phyloP scores from a whole-genome alignment of 352 stramenopile species.

The Pythium pectinolyticum region DNA sequence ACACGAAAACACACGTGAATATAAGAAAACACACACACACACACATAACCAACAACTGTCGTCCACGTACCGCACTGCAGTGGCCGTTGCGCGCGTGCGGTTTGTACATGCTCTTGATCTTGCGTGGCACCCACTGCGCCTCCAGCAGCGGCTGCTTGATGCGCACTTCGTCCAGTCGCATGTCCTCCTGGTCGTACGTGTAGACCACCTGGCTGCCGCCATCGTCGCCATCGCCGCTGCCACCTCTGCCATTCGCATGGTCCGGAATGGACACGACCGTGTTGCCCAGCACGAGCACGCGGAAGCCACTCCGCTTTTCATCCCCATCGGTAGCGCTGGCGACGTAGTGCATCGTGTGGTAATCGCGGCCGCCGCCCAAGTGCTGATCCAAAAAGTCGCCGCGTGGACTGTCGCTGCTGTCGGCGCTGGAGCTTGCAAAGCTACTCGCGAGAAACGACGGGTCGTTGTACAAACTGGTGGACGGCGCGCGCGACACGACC shows the following conservation, averaged over 20 bases:
- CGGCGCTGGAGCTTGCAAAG: conserved; percentile 21
- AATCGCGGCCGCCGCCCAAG: conserved; percentile 38
- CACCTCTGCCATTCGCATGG: too few relatives aligned
- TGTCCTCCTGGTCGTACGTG: conserved; percentile 46
- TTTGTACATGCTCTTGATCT: conserved; percentile 60
- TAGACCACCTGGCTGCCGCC: conserved; percentile 16
- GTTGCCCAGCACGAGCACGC: conserved; percentile 70
- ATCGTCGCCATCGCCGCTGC: conserved; percentile 10
- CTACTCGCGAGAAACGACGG: conserved; percentile 17
- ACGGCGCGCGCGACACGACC: conserved; percentile 30
- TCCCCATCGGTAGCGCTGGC: conserved; percentile 22
- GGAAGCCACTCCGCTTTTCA: conserved; percentile 43
- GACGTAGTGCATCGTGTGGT: conserved; percentile 81
- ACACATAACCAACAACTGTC: background rate
- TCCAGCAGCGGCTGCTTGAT: conserved; percentile 50
- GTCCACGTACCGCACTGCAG: conserved; percentile 50
- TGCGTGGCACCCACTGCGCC: conserved; percentile 48
- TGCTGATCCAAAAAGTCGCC: conserved; percentile 12
- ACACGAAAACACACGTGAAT: background rate
- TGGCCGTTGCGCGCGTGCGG: conserved; percentile 56
- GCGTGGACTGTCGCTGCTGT: conserved; percentile 11
- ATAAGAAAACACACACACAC: background rate
- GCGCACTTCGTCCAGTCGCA: conserved; percentile 65
- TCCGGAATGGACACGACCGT: conserved; percentile 41
- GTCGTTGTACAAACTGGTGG: background rate